Percentiles rank a stretch among this genome's conserved stretches.
These are phyloP conservation scores for Voacanga thouarsii DNA, from an alignment of 257 asterid genomes.

Conservation along the genomic window DNA sequence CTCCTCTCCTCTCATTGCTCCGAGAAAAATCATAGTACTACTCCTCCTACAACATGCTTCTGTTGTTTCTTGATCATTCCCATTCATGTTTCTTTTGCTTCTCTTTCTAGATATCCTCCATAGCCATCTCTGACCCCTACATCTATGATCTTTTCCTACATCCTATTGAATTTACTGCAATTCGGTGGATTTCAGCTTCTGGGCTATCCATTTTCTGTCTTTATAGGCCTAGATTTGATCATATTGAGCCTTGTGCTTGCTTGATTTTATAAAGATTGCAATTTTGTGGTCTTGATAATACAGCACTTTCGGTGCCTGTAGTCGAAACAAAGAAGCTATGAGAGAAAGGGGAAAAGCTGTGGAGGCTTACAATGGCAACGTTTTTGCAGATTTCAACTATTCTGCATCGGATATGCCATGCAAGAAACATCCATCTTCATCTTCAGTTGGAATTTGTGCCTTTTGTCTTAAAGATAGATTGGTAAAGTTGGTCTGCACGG, in stretches of 20 bases:
- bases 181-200: slow-evolving; percentile 17
- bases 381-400: slow-evolving; percentile 47
- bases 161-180: slow-evolving; percentile 8
- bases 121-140: slow-evolving; percentile 14
- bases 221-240: neutral
- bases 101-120: slow-evolving; percentile 12
- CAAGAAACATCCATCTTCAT: slow-evolving; percentile 64
- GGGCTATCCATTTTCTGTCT: neutral
- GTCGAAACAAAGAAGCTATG: slow-evolving; percentile 32
- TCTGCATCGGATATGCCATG: slow-evolving; percentile 61
- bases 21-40: slow-evolving; percentile 2
- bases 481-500: slow-evolving; percentile 71
- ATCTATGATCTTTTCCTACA: slow-evolving; percentile 16
- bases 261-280: neutral
- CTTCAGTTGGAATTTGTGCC: slow-evolving; percentile 74
- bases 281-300: slow-evolving; percentile 9
- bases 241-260: neutral
- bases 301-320: neutral
- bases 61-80: slow-evolving; percentile 11
- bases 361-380: slow-evolving; percentile 21
- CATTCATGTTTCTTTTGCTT: slow-evolving; percentile 5
- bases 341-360: slow-evolving; percentile 63
- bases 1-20: slow-evolving; percentile 27
- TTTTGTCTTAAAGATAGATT: slow-evolving; percentile 70
- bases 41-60: neutral